Base-by-base conservation (phyloP, 345 rosid species). In the Brassica nigra region DNA sequence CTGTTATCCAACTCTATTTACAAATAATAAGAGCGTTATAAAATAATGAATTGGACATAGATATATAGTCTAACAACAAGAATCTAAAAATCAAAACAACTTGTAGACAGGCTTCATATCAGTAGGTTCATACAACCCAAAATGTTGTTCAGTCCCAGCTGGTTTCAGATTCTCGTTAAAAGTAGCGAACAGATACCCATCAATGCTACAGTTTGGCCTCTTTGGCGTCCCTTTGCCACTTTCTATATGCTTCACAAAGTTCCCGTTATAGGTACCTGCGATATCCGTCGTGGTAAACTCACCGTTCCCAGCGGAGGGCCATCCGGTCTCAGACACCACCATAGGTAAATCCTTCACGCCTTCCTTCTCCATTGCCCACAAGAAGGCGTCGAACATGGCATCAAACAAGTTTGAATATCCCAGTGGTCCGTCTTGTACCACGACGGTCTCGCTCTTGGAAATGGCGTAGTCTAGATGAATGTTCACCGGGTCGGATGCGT, bases 261-360 rank as follows among this genome's bases (percentile, higher is more conserved):
- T 86, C 0, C 78, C 29, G 1, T 84, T 84, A 47, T 86, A 86
- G 0, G 12, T 52, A 1, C 34, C 6, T 0, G 84, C 88, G 0
- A 70, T 30, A 2, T 57, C n/a, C 0, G 65, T 80, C 1, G 80
- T 74, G 2, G 87, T 74, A 1, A 80, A 2, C 1, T 58, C 1
- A 0, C 81, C 87, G 3, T 80, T 85, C 8, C 84, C 88, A 0
- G 44, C 75, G 0, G 86, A 83, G 14, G 88, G 89, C 88, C 88
- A 85, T 11, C 88, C 87, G 1, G 74, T 80, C 73, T 85, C 91
- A 0, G 85, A 30, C 14, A 88, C 86, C 3, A 63, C 82, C 8
- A 83, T 18, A 0, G 70, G 6, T 33, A 86, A 67, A 31, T 33
- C 16, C 0, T 1, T 1, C 14, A 27, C 73, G 0, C 79, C 76